Evolutionary conservation across 2,329 filamentous ascomycete genomes (phyloP), one percentile per base, ranked within the genome.

Genomic region (Alternaria infectoria): DNA sequence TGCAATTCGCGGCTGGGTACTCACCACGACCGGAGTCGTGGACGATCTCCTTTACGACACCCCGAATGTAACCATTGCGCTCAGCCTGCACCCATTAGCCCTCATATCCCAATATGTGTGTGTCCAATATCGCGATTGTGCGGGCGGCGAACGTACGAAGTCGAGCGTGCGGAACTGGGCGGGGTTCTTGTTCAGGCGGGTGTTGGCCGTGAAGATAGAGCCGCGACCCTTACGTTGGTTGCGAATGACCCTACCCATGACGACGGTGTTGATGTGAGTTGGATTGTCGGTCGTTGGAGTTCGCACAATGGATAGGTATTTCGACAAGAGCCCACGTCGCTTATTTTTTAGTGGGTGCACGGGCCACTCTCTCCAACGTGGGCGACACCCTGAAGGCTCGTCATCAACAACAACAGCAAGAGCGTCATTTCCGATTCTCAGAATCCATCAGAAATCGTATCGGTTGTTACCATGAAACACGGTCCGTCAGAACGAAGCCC

Each of bases 31-130:
- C 96, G 79, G 94, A 90, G 86, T 99, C 96, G 90, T 99, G 96
- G 86, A 99, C 92, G 86, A 98, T 97, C 82, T 98, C 93, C 90
- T 96, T 97, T 83, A 99, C 94, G 74, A 98, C 89, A 86, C 96
- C 96, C 79, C 96, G 93, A 82, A 97, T 87, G 88, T 99, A 99
- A 80, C 96, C 96, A 89, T 98, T 95, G 83, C 93, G 90, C 88
- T 97, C 94, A 83, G 93, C 71, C 77, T 80, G 67, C 72, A 52
- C 62, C 67, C 64, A 72, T 79, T 78, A 78, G 75, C 81, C 77
- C 74, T 81, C 76, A 60, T 75, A 65, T 56, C 64, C 62, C 56
- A 61, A n/a, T 36, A n/a, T 36, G 50, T 19, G 40, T 47, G 26
- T 62, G 49, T 57, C 46, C 30, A 66, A 66, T 61, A 67, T 73